These are phyloP conservation scores for Paspalum notatum DNA, from an alignment of 176 grass and related monocot genomes.

Conservation along the genomic window DNA sequence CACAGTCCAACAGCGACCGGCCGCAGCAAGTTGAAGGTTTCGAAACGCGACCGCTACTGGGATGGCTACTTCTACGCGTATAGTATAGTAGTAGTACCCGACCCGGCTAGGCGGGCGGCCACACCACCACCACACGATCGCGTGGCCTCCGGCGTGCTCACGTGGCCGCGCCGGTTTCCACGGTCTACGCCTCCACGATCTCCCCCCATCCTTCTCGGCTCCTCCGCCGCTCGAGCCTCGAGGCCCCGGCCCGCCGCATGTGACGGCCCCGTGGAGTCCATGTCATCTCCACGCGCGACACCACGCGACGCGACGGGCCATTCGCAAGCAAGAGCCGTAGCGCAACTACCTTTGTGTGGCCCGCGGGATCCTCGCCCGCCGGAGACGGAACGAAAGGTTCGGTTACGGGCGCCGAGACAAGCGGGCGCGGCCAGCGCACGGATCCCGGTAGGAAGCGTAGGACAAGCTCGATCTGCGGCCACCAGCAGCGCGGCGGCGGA, in stretches of 20 bases:
- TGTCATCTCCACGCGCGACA: slow-evolving; percentile 31
- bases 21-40: not conserved
- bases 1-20: not conserved
- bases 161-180: slow-evolving; percentile 34
- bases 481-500: not conserved
- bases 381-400: not conserved
- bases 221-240: too few species aligned
- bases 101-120: not conserved
- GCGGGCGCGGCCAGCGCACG: too few species aligned
- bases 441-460: too few species aligned
- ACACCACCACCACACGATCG: not conserved
- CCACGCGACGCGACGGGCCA: not conserved
- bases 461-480: not conserved
- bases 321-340: not conserved
- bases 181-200: not conserved
- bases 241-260: not conserved
- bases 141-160: slow-evolving; percentile 26
- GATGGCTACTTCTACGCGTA: not conserved
- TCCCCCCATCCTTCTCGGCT: too few species aligned
- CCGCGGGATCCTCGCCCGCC: slow-evolving; percentile 12
- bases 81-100: too few species aligned
- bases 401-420: not conserved
- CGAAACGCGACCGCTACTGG: not conserved
- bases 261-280: slow-evolving; percentile 27
- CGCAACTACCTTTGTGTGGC: not conserved